Conservation (phyloP, 2,329 filamentous ascomycete genomes). For the Trichoderma koningiopsis region DNA sequence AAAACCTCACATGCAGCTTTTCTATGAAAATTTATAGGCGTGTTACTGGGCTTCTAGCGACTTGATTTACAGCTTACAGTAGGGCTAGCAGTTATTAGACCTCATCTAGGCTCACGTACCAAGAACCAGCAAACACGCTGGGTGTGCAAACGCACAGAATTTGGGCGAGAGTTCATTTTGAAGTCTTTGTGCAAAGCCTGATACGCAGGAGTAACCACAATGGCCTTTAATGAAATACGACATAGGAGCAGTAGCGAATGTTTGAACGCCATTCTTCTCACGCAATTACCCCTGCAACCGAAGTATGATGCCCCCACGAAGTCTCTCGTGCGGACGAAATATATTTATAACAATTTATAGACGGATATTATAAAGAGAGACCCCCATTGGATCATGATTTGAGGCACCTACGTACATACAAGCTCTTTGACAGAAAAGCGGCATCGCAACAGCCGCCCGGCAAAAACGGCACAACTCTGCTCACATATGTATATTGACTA, state of each 20-base stretch:
- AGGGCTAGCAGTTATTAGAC: too few relatives aligned
- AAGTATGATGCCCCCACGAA: not conserved
- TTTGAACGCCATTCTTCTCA: not conserved
- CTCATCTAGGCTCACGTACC: too few relatives aligned
- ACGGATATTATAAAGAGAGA: not conserved
- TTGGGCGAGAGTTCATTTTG: too few relatives aligned
- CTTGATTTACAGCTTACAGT: too few relatives aligned
- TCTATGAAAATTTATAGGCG: too few relatives aligned
- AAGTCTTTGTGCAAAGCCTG: too few relatives aligned
- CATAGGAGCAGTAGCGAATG: not conserved
- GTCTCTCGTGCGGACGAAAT: not conserved
- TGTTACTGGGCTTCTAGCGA: too few relatives aligned
- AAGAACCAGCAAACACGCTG: too few relatives aligned
- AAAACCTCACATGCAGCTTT: too few relatives aligned
- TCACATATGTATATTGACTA: not conserved
- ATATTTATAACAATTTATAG: not conserved
- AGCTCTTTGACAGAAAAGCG: not conserved
- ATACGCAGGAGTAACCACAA: not conserved
- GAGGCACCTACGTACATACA: not conserved
- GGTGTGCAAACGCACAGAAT: too few relatives aligned
- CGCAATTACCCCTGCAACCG: not conserved
- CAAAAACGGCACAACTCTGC: not conserved
- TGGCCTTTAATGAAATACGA: not conserved
- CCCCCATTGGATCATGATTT: not conserved
- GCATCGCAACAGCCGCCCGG: not conserved